Evolutionary conservation across 805 yeast genomes (phyloP).

Genomic region (Ogataea kodamae): DNA sequence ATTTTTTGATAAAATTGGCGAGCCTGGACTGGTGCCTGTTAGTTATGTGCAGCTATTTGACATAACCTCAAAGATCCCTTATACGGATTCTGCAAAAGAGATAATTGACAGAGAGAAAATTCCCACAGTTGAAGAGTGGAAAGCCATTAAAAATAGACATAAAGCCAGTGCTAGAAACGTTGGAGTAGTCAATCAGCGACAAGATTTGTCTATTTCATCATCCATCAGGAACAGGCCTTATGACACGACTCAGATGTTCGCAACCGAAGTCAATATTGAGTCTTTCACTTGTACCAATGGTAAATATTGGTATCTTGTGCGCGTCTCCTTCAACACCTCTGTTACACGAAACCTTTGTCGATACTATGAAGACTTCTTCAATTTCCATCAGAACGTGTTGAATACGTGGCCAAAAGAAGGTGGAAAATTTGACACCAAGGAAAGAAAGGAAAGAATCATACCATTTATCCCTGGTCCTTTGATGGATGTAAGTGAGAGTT

Average conservation of each 20-base stretch:
- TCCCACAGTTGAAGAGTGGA: slow-evolving; percentile 97
- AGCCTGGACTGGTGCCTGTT: slow-evolving; percentile 95
- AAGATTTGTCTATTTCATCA: slow-evolving; percentile 13
- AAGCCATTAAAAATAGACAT: slow-evolving; percentile 81
- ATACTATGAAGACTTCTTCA: slow-evolving; percentile 93
- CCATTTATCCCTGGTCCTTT: slow-evolving; percentile 97
- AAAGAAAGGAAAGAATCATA: slow-evolving; percentile 73
- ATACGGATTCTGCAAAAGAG: slow-evolving; percentile 43
- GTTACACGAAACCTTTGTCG: slow-evolving; percentile 70
- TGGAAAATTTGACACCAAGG: slow-evolving; percentile 69
- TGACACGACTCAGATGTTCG: slow-evolving; percentile 27
- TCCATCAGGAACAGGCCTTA: slow-evolving; percentile 10
- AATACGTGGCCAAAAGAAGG: slow-evolving; percentile 90
- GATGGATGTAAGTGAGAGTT: slow-evolving; percentile 77
- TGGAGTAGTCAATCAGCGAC: slow-evolving; percentile 23
- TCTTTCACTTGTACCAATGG: slow-evolving; percentile 78
- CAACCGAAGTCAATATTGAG: slow-evolving; percentile 71
- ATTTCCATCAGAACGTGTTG: slow-evolving; percentile 78
- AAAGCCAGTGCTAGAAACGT: slow-evolving; percentile 71
- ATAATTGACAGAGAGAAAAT: slow-evolving; percentile 60
- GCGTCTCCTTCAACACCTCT: slow-evolving; percentile 67
- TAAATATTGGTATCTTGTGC: slow-evolving; percentile 81
- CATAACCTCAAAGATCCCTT: slow-evolving; percentile 61
- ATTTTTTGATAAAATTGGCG: slow-evolving; percentile 91
- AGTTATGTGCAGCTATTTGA: slow-evolving; percentile 85